phyloP scores from a whole-genome alignment of 2,329 filamentous ascomycete genomes.

The Sporothrix dimorphospora region DNA sequence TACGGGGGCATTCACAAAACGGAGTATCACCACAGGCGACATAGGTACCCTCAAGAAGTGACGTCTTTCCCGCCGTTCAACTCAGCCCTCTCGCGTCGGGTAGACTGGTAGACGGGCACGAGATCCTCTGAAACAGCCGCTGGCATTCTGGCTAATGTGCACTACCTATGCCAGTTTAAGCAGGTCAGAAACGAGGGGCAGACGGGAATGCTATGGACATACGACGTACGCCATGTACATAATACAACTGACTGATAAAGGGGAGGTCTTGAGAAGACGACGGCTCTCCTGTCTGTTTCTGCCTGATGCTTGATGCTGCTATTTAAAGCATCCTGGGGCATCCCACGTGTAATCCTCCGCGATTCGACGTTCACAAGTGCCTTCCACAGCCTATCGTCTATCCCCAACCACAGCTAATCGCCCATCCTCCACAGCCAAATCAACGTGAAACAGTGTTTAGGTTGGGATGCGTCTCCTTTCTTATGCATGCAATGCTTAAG shows the following conservation, averaged over 20 bases:
- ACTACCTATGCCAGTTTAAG: slow-evolving; percentile 3
- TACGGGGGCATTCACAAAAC: too few species aligned
- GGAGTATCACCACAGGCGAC: not conserved
- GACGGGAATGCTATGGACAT: not conserved
- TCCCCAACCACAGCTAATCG: slow-evolving; percentile 5
- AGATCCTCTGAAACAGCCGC: not conserved
- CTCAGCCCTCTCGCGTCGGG: not conserved
- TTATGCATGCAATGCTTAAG: slow-evolving; percentile 10
- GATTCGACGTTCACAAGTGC: not conserved
- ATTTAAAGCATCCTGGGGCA: not conserved
- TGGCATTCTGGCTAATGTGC: slow-evolving; percentile 3
- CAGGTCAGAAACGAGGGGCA: slow-evolving; percentile 9
- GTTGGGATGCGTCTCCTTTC: slow-evolving; percentile 9
- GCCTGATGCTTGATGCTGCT: not conserved
- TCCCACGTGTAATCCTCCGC: not conserved
- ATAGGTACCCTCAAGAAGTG: not conserved
- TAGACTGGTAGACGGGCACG: not conserved
- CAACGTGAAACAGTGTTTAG: slow-evolving; percentile 13
- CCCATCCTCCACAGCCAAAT: slow-evolving; percentile 16
- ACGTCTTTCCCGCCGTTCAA: not conserved
- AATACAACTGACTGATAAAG: not conserved
- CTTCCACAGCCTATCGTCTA: not conserved
- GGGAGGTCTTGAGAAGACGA: not conserved
- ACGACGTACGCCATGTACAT: too few species aligned
- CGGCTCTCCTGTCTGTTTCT: not conserved